Evolutionary conservation across 2,329 filamentous ascomycete genomes (phyloP).

Genomic region (Pseudogymnoascus sp.): DNA sequence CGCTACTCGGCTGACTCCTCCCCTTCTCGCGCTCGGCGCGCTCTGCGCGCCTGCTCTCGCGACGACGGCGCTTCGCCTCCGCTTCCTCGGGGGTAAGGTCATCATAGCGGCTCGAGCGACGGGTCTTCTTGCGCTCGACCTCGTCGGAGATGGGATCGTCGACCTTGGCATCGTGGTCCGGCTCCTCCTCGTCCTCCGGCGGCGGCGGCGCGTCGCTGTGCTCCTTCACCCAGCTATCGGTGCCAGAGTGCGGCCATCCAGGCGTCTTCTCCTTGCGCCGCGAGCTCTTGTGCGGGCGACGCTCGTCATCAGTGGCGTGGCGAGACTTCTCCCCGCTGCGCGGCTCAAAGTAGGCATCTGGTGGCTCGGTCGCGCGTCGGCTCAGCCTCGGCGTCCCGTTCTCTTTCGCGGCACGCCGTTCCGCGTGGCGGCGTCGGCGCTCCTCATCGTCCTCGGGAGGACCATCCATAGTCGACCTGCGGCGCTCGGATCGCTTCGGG

Average conservation of each 20-base stretch:
- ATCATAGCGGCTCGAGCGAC: conserved; percentile 22
- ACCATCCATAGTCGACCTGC: conserved; percentile 39
- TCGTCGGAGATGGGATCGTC: conserved; percentile 24
- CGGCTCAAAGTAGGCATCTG: conserved; percentile 40
- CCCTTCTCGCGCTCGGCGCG: conserved; percentile 22
- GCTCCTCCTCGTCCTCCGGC: conserved; percentile 32
- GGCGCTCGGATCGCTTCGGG: conserved; percentile 38
- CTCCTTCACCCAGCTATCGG: conserved; percentile 60
- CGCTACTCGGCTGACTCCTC: conserved; percentile 24
- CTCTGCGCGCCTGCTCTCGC: conserved; percentile 23
- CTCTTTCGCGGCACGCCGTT: conserved; percentile 39
- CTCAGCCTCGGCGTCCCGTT: conserved; percentile 31
- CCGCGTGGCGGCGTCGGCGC: conserved; percentile 47
- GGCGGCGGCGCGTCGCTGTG: conserved; percentile 56
- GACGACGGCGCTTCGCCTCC: conserved; percentile 23
- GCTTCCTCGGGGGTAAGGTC: conserved; percentile 19
- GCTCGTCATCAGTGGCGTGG: conserved; percentile 21
- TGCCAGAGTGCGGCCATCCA: conserved; percentile 56
- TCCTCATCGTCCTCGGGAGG: conserved; percentile 46
- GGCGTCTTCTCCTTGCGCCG: conserved; percentile 26
- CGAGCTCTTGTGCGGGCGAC: conserved; percentile 21
- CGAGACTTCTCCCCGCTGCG: conserved; percentile 36
- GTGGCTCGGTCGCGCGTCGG: conserved; percentile 37
- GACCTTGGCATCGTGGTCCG: conserved; percentile 11
- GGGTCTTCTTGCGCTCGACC: conserved; percentile 24